Base-by-base conservation (phyloP, 2,329 filamentous ascomycete species). In the Fusarium incarnatum region DNA sequence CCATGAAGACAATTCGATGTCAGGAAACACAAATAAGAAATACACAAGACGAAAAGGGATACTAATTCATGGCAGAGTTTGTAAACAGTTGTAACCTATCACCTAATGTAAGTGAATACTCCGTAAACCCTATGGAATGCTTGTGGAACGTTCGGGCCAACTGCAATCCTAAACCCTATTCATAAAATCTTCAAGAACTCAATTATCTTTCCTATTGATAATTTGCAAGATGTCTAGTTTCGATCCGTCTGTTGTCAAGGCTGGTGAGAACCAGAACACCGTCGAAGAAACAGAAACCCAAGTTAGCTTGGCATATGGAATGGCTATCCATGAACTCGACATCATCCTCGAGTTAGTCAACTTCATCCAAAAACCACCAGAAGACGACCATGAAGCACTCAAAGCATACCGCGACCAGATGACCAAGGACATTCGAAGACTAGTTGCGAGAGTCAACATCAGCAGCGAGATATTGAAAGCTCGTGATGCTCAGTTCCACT, bases 401-500 rank as follows among this genome's bases (percentile, higher is more conserved):
- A 58, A 56, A 42, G 6, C 18, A n/a, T 55, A 22, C 25, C 60
- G 23, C 18, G 34, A 52, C 32, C 49, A 41, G 40, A 52, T 37
- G 5, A 11, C 49, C 18, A 61, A 44, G 27, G 65, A 67, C 7
- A 45, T 70, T 32, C 46, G 37, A 15, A 54, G 69, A 18, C 25
- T 72, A 25, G 42, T 42, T 12, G 59, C 48, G 18, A 69, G 54
- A 42, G 40, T 69, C 50, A 59, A 60, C 27, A 62, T 67, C 12
- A 72, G 63, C 52, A 68, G 60, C 47, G 37, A 58, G 15, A 61
- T 71, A 13, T 52, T 72, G 27, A 60, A 45, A n/a, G 65, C 64
- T 23, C 64, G 61, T n/a, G 68, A 72, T 28, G 48, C 52, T 5
- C 60, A 68, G 22, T 72, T 71, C 34, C 69, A 71, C 53, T 72